A percentile compares a stretch with the other conserved stretches of the same genome.
Evolutionary conservation across 768 basidiomycete genomes (phyloP).

Genomic region (Tricholomella constricta): DNA sequence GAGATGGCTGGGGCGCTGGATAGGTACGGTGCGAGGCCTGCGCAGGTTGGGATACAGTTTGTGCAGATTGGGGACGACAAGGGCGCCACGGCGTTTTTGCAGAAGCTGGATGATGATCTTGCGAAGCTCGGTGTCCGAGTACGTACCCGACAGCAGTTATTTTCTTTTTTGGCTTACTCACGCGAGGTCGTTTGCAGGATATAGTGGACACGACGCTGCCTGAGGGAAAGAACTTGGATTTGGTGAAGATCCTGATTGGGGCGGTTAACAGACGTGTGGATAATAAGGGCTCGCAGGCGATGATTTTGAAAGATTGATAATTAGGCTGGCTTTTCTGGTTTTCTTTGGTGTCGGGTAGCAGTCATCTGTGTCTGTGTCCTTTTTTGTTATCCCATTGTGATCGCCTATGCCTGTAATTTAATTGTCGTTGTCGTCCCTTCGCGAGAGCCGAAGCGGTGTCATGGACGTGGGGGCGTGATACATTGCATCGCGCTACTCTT

Average conservation of each 20-base stretch:
- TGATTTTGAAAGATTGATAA: not conserved
- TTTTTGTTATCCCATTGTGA: no score
- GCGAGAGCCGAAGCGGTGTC: no score
- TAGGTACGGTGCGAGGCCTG: no score
- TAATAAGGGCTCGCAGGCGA: conserved; percentile 9
- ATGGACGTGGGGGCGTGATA: no score
- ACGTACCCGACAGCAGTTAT: conserved; percentile 10
- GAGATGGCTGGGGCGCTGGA: no score
- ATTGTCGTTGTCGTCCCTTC: no score
- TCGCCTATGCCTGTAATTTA: no score
- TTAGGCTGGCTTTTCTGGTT: no score
- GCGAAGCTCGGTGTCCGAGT: conserved; percentile 39
- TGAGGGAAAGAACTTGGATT: conserved; percentile 43
- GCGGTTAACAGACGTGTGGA: conserved; percentile 53
- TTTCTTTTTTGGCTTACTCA: not conserved
- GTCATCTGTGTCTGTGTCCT: no score
- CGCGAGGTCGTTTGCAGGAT: conserved; percentile 41
- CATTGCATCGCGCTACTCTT: no score
- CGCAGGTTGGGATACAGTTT: conserved; percentile 33
- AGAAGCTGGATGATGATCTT: conserved; percentile 42
- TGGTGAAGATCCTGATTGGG: conserved; percentile 64
- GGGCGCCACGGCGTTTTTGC: conserved; percentile 43
- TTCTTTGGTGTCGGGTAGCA: no score
- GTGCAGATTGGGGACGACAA: conserved; percentile 36
- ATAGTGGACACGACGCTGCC: conserved; percentile 65